Conservation (phyloP, 371 early-diverging fungal genomes). For the Actinomortierella ambigua region DNA sequence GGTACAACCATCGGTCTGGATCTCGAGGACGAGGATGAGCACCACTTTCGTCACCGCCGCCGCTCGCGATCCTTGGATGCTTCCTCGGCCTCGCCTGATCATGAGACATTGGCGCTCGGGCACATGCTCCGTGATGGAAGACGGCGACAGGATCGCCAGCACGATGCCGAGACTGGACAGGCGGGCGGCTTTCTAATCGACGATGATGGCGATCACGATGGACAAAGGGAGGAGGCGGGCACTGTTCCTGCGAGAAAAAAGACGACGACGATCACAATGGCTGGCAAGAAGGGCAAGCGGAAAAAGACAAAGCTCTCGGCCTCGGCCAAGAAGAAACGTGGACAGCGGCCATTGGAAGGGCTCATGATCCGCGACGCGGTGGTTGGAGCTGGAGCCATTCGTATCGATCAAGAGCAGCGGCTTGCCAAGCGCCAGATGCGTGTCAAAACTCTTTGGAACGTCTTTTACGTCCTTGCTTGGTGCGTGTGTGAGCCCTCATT, state of each 20-base stretch:
- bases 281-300: not conserved
- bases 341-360: no score
- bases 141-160: not conserved
- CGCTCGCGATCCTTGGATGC: not conserved
- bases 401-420: constrained; percentile 19
- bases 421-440: constrained; percentile 32
- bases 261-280: not conserved
- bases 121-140: constrained; percentile 6
- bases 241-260: constrained; percentile 5
- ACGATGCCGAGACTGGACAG: no score
- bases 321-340: no score
- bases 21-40: constrained; percentile 11
- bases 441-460: constrained; percentile 36
- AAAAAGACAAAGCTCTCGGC: no score
- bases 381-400: constrained; percentile 28
- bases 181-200: no score
- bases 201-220: constrained; percentile 4
- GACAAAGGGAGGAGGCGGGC: constrained; percentile 3
- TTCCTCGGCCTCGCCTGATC: no score
- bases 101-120: constrained; percentile 26
- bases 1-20: constrained; percentile 43
- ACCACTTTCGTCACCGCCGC: no score
- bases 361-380: not conserved
- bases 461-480: constrained; percentile 42
- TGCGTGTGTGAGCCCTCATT: constrained; percentile 4